phyloP scores from a whole-genome alignment of 2,329 filamentous ascomycete species.

The Aureobasidium sp. region DNA sequence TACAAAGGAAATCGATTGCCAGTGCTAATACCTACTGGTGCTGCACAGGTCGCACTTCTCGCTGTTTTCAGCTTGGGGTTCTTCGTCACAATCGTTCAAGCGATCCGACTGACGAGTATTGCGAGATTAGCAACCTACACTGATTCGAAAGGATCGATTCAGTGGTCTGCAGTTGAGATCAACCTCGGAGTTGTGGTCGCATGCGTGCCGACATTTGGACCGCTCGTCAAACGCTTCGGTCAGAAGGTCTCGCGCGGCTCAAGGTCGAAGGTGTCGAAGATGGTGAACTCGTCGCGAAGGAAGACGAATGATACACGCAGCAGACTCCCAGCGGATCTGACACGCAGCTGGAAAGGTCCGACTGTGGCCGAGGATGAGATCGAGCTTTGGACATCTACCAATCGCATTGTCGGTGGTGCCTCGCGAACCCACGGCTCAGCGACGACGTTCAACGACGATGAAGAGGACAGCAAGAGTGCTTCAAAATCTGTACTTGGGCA shows the following conservation, averaged over 20 bases:
- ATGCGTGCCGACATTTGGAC: not conserved
- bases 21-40: not conserved
- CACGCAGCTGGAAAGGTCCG: not conserved
- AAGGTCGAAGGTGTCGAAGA: not conserved
- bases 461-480: not conserved
- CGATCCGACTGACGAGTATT: not conserved
- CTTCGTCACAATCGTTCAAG: constrained; percentile 6
- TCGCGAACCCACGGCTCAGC: not conserved
- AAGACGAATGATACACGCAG: constrained; percentile 1
- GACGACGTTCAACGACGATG: not conserved
- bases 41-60: not conserved
- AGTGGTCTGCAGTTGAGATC: constrained; percentile 2
- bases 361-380: constrained; percentile 1
- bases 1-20: too few species aligned
- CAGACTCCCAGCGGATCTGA: not conserved
- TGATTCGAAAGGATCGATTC: not conserved
- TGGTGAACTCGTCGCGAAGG: constrained; percentile 1
- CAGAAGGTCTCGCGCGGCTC: constrained; percentile 1
- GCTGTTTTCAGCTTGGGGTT: not conserved
- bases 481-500: not conserved
- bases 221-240: not conserved
- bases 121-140: not conserved
- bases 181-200: not conserved
- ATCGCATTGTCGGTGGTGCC: not conserved
- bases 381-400: constrained; percentile 7